These are phyloP conservation scores for Globisporangium megalacanthum DNA, from an alignment of 352 stramenopile species.

Conservation along the genomic window DNA sequence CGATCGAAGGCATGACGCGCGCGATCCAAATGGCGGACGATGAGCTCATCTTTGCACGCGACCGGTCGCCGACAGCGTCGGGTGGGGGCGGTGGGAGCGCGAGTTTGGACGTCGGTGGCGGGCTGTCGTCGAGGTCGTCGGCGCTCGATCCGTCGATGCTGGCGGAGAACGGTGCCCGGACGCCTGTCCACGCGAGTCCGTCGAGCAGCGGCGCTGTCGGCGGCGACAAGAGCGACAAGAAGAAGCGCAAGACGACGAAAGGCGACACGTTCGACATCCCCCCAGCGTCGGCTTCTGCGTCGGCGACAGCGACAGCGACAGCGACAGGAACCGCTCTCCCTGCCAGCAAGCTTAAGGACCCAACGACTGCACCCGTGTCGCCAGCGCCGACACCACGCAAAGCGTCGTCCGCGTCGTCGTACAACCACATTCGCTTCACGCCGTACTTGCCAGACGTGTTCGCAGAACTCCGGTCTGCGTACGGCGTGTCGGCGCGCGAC, in stretches of 20 bases:
- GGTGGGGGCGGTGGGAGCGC: not conserved
- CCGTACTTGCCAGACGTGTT: conserved; percentile 72
- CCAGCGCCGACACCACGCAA: conserved; percentile 4
- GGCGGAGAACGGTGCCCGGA: not conserved
- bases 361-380: conserved; percentile 3
- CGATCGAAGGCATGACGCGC: conserved; percentile 83
- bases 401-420: conserved; percentile 16
- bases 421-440: conserved; percentile 63
- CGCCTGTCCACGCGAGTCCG: not conserved
- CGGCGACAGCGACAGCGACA: not conserved
- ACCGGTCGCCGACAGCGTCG: conserved; percentile 33
- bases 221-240: conserved; percentile 3
- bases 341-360: not conserved
- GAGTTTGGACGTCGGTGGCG: not conserved
- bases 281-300: not conserved
- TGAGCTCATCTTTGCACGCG: conserved; percentile 36
- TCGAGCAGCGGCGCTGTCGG: not conserved
- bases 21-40: conserved; percentile 68
- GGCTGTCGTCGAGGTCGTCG: conserved; percentile 1
- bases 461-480: conserved; percentile 65
- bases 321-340: not conserved
- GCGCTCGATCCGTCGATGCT: not conserved
- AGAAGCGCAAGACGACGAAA: conserved; percentile 7
- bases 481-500: conserved; percentile 51
- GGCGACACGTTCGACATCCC: conserved; percentile 16